Evolutionary conservation across 176 grass and related monocot genomes (phyloP).

Genomic region (Stipa capillata): DNA sequence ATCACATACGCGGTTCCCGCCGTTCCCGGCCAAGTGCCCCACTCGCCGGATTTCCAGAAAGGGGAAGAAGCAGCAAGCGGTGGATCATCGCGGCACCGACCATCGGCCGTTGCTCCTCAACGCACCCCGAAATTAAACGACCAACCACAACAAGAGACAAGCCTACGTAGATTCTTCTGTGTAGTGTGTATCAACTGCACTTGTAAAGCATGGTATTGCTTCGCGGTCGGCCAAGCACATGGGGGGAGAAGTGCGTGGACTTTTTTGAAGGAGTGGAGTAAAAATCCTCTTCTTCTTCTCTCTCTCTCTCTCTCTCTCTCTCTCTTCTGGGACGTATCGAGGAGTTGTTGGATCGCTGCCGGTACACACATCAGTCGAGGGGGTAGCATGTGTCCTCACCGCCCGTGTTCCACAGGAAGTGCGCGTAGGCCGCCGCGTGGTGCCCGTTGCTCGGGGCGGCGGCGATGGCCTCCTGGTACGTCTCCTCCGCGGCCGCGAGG

Average conservation of each 20-base stretch:
- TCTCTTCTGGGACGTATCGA: conserved; percentile 11
- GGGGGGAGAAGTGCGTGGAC: neutral
- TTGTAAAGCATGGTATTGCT: neutral
- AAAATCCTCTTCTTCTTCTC: neutral
- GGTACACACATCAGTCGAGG: conserved; percentile 21
- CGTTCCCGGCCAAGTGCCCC: neutral
- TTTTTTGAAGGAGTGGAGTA: neutral
- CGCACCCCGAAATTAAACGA: neutral
- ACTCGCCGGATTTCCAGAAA: conserved; percentile 25
- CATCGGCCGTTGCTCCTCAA: neutral
- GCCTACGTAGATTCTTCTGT: neutral
- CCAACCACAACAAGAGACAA: neutral
- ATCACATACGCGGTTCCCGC: neutral
- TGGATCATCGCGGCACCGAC: neutral
- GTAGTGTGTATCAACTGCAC: conserved; percentile 1
- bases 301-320: neutral
- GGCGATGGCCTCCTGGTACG: conserved; percentile 58
- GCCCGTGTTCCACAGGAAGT: conserved; percentile 98
- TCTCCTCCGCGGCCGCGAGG: conserved; percentile 63
- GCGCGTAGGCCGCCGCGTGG: conserved; percentile 73
- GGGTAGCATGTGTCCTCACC: conserved; percentile 92
- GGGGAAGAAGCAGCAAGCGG: neutral
- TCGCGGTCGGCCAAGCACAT: conserved; percentile 19
- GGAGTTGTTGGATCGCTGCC: neutral
- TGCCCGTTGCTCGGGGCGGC: conserved; percentile 57